Evolutionary conservation across 176 grass and related monocot species (phyloP), one percentile per base, ranked within the genome.

Genomic region (Calamus simplicifolius): DNA sequence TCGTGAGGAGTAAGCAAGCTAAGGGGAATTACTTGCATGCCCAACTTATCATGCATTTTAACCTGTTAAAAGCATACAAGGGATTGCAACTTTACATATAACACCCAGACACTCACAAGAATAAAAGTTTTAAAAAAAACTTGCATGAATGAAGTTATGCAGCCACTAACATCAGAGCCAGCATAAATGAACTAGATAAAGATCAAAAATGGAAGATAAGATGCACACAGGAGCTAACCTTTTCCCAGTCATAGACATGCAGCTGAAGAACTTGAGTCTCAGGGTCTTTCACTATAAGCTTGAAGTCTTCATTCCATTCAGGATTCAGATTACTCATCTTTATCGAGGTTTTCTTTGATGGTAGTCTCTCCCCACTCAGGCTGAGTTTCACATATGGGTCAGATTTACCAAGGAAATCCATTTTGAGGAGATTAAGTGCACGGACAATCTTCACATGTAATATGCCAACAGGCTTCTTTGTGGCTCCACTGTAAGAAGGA

Each of bases 251-350:
- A 51, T 86, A 97, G 65, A 85, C 68, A 17, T 85, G 92, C 18
- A 97, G 87, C 72, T 97, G 83, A 75, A 97, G 92, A 72, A 88
- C 84, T 81, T 97, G 92, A 1, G 87, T 91, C 17, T 72, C 58
- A 14, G 92, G 92, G 75, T 97, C 87, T 73, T 97, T 97, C 69
- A 97, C 92, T n/a, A 82, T 63, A 35, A 97, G 85, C 50, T 75
- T 97, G 75, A 97, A 91, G n/a, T 81, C 56, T 72, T 97, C 92
- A 57, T 97, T 88, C 92, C 92, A 97, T 80, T 96, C 80, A 77
- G 83, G 87, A 70, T 90, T 96, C 65, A 97, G 77, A 63, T 82
- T 82, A 63, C 68, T 77, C 92, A 91, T 91, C 74, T 97, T 97
- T 59, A 97, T 75, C 51, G 92, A 77, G 35, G 92, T 97, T 77